Evolutionary conservation across 495 filamentous ascomycete genomes (phyloP), one percentile per base, ranked within the genome.

Genomic region (Aspergillus sclerotiicarbonarius): DNA sequence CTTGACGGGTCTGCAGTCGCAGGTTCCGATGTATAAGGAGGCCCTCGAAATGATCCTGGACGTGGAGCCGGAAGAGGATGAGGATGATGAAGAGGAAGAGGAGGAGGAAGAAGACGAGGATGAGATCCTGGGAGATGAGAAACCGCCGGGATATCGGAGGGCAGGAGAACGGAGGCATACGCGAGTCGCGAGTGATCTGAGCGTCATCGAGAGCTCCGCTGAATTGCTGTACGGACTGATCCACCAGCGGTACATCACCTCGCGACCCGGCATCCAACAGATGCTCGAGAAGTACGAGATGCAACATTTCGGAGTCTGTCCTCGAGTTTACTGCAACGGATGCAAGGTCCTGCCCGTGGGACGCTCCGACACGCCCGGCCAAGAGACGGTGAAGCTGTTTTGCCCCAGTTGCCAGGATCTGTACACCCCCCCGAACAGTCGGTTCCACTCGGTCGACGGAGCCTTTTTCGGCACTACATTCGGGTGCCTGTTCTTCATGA

Each of bases 231-330:
- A 98, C 75, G 94, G 94, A 6, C 83, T 98, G 20, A 98, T 98
- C 67, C 94, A 98, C 73, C 94, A 98, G 75, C 90, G 94, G 25
- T 98, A 95, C 72, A 98, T 98, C 76, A 97, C 91, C 56, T 96
- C 92, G n/a, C 82, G 94, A 33, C 91, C 91, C 6, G 94, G 94
- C 18, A 98, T 98, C 54, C 93, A 96, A 68, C 92, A 96, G 70
- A 98, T 98, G 94, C 90, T 91, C 30, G 95, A 98, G 70, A 98
- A 98, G 69, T 98, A 98, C 79, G 92, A 96, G 65, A 79, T 96
- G 46, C 86, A 90, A 60, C 93, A 98, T 74, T 98, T 98, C 61
- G 94, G 94, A 32, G 84, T 87, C 52, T 98, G 94, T 68, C 94
- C 93, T 5, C 84, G 94, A 25, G 93, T 92, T 45, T 84, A 89